Conservation (phyloP, 1,139 yeast genomes). For the Nematodospora anomalae region DNA sequence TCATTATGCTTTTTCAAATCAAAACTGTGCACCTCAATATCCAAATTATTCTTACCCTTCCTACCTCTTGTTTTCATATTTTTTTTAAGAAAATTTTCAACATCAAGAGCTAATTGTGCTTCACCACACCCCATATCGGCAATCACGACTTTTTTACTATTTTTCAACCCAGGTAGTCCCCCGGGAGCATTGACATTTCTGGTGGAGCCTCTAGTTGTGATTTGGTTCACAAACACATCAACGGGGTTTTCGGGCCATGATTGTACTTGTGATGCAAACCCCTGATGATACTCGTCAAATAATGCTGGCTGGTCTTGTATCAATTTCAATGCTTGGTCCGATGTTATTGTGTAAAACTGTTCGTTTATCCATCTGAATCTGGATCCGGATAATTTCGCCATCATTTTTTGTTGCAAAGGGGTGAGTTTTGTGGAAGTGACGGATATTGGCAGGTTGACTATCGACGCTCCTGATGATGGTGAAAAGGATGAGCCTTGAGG, state of each 20-base stretch:
- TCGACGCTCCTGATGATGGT: constrained; percentile 4
- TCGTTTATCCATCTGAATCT: constrained; percentile 98
- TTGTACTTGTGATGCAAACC: constrained; percentile 91
- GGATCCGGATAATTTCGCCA: constrained; percentile 91
- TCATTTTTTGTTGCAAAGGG: constrained; percentile 93
- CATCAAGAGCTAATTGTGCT: constrained; percentile 76
- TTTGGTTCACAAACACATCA: constrained; percentile 75
- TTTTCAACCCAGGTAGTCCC: constrained; percentile 73
- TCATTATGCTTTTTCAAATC: constrained; percentile 87
- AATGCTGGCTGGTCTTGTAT: constrained; percentile 80
- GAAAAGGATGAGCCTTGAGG: not conserved
- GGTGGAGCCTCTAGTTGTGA: constrained; percentile 54
- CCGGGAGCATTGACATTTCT: constrained; percentile 91
- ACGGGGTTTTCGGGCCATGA: constrained; percentile 99
- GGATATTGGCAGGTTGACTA: constrained; percentile 21
- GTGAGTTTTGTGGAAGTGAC: constrained; percentile 55
- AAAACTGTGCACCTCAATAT: constrained; percentile 77
- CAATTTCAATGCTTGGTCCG: constrained; percentile 72
- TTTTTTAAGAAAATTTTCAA: constrained; percentile 49
- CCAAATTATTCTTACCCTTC: constrained; percentile 29
- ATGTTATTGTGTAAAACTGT: constrained; percentile 81
- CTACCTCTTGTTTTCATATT: constrained; percentile 38
- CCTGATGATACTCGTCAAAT: constrained; percentile 92
- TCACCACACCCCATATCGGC: constrained; percentile 99
- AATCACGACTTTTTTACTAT: constrained; percentile 56